Base-by-base conservation (phyloP, 129 eudicot genomes). In the Chrysanthemum makinoi region DNA sequence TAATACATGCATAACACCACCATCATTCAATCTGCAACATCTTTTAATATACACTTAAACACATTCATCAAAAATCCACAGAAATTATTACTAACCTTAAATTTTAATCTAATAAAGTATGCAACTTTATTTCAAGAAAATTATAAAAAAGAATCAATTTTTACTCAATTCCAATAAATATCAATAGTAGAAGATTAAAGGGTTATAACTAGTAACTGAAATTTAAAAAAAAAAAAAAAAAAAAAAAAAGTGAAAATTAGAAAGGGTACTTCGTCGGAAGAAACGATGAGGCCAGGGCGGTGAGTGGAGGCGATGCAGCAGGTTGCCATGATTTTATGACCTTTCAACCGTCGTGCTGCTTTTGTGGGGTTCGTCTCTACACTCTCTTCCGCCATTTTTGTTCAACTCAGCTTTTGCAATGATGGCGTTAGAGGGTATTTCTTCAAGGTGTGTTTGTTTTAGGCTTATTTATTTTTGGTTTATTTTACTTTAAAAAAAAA, bases 201-300 rank as follows among this genome's bases (percentile, higher is more conserved):
- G 33, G 54, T 13, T 58, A 2, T 10, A 59, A 7, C 3, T 60
- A 5, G 24, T 3, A 39, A 10, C 14, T 20, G 5, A 60, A 1
- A 24, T 35, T 22, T 20, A 22, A 22, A 22, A 22, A 22, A 22
- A 22, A 22, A 22, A 22, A 22, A 22, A 22, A 22, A 22, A 22
- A 22, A 22, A 22, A 22, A 22, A 22, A 12, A 10, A 1, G 18
- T n/a, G 16, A 44, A 2, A 35, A 52, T 20, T 50, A 24, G 70
- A 14, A 30, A 17, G 17, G 60, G 62, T 62, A 88, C 97, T 88
- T 93, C 98, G 62, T 66, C 95, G 65, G 98, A 80, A 52, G 98
- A 81, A 81, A 83, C 86, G 51, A 93, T 76, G 67, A 93, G 72
- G 75, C 90, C 90, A n/a, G 96, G 98, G 28, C 90, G 86, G 75